Base-by-base conservation (phyloP, 129 eudicot genomes). In the Dittrichia graveolens region DNA sequence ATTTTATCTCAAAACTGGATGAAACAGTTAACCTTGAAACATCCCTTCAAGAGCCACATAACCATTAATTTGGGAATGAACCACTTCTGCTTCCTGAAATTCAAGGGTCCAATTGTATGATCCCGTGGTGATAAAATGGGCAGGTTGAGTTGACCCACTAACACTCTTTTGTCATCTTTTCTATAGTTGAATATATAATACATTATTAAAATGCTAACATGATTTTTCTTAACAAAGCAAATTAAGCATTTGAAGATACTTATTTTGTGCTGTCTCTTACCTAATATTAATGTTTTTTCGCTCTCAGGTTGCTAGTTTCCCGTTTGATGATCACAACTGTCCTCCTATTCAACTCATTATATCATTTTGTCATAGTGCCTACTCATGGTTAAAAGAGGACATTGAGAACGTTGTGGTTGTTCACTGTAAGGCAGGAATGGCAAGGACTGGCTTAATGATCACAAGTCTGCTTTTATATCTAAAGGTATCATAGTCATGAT, bases 351-450 rank as follows among this genome's bases (percentile, higher is more conserved):
- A 85, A 69, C 96, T 94, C 38, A 88, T 94, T 45, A 87, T 69
- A 82, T 84, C 87, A 75, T 94, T 94, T 81, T 94, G 98, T 76
- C 95, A 88, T 72, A 94, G 98, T 84, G 98, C 98, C 45, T 94
- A 88, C 81, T 84, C 98, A 35, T 94, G 98, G 98, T 77, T 94
- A 84, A 94, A 94, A 83, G 97, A 90, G 84, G 98, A 94, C 80
- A 94, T 94, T 67, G 97, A 94, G 35, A 90, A 94, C 83, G 96
- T 94, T 70, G 97, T 94, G 69, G 98, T 90, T 42, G 98, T 94
- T 76, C 98, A 94, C 67, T 94, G 98, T 80, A 94, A 94, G 81
- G 98, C 98, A 34, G 98, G 98, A 75, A 94, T 94, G 98, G 98
- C 98, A 58, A 88, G 97, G 82, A 94, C 98, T 0, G 98, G 98